Conservation (phyloP, 352 stramenopile species). For the Phytophthora cajani region DNA sequence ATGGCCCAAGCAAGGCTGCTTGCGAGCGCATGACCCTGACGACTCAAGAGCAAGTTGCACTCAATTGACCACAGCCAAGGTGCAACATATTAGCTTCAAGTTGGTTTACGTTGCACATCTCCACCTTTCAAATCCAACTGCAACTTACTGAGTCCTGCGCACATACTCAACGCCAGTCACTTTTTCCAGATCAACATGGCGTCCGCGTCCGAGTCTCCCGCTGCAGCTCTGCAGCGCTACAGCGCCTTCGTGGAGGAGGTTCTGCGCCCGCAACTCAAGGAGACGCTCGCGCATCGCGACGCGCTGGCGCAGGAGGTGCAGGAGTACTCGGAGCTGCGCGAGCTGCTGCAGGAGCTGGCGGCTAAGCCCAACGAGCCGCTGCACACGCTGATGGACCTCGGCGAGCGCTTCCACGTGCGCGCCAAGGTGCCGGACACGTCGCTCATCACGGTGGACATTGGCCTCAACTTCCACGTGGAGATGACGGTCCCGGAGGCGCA, state of each 20-base stretch:
- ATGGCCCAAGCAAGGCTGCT: too few relatives aligned
- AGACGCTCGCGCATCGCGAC: slow-evolving; percentile 63
- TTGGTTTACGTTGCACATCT: slow-evolving; percentile 3
- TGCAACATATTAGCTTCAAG: slow-evolving; percentile 16
- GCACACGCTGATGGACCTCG: slow-evolving; percentile 71
- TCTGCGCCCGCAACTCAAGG: slow-evolving; percentile 71
- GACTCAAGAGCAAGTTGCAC: too few relatives aligned
- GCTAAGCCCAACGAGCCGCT: slow-evolving; percentile 12
- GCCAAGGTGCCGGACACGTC: slow-evolving; percentile 67
- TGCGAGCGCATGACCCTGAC: too few relatives aligned
- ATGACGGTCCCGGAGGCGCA: slow-evolving; percentile 75
- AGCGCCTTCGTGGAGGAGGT: slow-evolving; percentile 71
- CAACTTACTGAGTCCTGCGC: background rate
- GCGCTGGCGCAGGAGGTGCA: slow-evolving; percentile 54
- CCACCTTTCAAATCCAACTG: too few relatives aligned
- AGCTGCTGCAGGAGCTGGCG: slow-evolving; percentile 50
- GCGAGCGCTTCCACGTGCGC: slow-evolving; percentile 76
- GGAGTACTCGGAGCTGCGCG: slow-evolving; percentile 69
- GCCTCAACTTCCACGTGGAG: slow-evolving; percentile 79
- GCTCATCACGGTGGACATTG: slow-evolving; percentile 73
- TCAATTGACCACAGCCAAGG: too few relatives aligned
- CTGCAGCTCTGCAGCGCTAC: slow-evolving; percentile 63
- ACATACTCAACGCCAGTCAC: slow-evolving; percentile 23
- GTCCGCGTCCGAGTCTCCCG: slow-evolving; percentile 22
- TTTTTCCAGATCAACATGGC: background rate